Evolutionary conservation across 2,329 filamentous ascomycete species (phyloP).

Genomic region (Helicocarpus griseus): DNA sequence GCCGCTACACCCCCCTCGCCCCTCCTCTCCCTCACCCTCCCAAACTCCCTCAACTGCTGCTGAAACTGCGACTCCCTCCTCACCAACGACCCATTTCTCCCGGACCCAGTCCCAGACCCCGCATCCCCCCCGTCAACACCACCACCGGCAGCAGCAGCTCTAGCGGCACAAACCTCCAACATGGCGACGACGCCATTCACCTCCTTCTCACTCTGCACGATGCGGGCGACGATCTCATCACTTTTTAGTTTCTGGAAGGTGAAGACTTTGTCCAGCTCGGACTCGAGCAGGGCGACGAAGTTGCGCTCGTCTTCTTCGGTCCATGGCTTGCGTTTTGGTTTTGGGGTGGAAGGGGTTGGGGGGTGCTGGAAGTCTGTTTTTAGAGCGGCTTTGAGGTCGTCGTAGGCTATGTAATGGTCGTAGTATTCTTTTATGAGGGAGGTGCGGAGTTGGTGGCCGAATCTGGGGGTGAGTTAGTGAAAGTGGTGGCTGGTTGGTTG

Average conservation of each 20-base stretch:
- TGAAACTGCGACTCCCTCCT: neutral
- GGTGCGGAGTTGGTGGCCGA: conserved; percentile 92
- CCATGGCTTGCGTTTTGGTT: conserved; percentile 58
- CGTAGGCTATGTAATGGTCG: conserved; percentile 98
- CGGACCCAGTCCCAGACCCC: no score
- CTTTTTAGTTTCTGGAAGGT: conserved; percentile 96
- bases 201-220: conserved; percentile 78
- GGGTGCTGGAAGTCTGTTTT: conserved; percentile 58
- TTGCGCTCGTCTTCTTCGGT: conserved; percentile 81
- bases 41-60: no score
- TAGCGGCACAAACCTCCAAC: conserved; percentile 38
- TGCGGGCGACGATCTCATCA: conserved; percentile 86
- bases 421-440: conserved; percentile 95
- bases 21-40: conserved; percentile 12
- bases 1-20: neutral
- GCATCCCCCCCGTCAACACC: no score
- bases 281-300: conserved; percentile 80
- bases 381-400: conserved; percentile 79
- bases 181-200: conserved; percentile 77
- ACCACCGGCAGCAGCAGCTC: neutral
- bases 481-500: neutral
- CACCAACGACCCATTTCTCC: no score
- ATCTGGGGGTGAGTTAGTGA: conserved; percentile 40
- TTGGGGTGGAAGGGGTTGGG: conserved; percentile 37
- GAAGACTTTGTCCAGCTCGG: conserved; percentile 93